Conservation (phyloP, 352 stramenopile genomes). For the Globisporangium canariense region DNA sequence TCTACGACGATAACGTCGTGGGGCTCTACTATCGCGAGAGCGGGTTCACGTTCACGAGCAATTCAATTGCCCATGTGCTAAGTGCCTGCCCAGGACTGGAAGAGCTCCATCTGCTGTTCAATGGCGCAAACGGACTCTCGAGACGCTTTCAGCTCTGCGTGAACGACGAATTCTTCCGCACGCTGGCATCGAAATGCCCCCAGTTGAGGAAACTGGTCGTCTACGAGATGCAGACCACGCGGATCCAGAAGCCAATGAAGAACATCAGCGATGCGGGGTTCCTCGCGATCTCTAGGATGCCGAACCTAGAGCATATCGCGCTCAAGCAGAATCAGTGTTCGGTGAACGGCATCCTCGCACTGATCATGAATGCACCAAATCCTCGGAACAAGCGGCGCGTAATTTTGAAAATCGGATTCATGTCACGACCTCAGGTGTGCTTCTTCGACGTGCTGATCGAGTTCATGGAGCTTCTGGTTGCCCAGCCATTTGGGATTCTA, state of each 20-base stretch:
- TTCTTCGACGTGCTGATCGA: conserved; percentile 5
- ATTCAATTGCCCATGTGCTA: conserved; percentile 1
- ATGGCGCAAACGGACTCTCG: background rate
- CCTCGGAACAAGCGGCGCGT: background rate
- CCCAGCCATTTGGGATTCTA: background rate
- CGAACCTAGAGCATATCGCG: background rate
- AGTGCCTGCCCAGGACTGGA: conserved; percentile 13
- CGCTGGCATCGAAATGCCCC: background rate
- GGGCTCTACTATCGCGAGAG: conserved; percentile 6
- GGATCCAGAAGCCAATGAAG: background rate
- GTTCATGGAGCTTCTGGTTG: conserved; percentile 4
- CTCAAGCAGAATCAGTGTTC: conserved; percentile 12
- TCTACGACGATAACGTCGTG: conserved; percentile 12
- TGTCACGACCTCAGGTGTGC: background rate
- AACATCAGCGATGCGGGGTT: conserved; percentile 7
- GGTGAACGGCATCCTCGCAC: background rate
- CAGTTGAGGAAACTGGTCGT: conserved; percentile 3
- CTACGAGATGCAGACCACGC: conserved; percentile 8
- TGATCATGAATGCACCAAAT: background rate
- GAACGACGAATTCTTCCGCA: background rate
- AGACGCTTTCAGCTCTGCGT: conserved; percentile 6
- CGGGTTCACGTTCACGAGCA: conserved; percentile 2
- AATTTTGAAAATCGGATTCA: conserved; percentile 2
- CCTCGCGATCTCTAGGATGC: conserved; percentile 1
- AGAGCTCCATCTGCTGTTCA: conserved; percentile 17